Percentiles rank a stretch among this genome's conserved stretches.
These are phyloP conservation scores for Monosporascus ibericus DNA, from an alignment of 2,329 filamentous ascomycete genomes.

Conservation along the genomic window DNA sequence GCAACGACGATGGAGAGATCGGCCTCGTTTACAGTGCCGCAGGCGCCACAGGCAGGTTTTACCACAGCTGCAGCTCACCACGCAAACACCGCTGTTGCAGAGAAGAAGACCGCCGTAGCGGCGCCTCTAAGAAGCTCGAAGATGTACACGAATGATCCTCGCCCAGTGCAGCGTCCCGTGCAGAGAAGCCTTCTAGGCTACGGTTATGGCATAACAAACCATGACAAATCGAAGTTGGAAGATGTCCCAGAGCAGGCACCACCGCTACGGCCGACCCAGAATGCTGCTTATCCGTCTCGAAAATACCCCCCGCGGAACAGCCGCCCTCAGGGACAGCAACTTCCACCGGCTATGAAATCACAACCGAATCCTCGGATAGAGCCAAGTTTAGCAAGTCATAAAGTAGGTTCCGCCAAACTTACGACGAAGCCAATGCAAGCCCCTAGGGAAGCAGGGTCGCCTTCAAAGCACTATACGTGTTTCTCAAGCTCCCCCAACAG, in stretches of 20 bases:
- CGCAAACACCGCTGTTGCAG: slow-evolving; percentile 30
- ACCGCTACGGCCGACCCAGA: background rate
- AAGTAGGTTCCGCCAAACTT: slow-evolving; percentile 31
- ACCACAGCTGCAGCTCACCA: slow-evolving; percentile 55
- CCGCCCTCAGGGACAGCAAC: slow-evolving; percentile 8
- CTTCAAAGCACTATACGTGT: slow-evolving; percentile 42
- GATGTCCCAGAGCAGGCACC: background rate
- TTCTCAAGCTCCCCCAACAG: slow-evolving; percentile 51
- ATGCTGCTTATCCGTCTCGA: slow-evolving; percentile 12
- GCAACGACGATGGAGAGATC: slow-evolving; percentile 57
- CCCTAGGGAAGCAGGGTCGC: slow-evolving; percentile 1
- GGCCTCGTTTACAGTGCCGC: slow-evolving; percentile 51
- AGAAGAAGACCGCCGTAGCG: slow-evolving; percentile 20
- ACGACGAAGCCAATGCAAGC: slow-evolving; percentile 27
- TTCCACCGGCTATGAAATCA: slow-evolving; percentile 1
- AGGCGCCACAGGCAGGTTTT: slow-evolving; percentile 47
- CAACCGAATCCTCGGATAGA: slow-evolving; percentile 20
- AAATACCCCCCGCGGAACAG: slow-evolving; percentile 15
- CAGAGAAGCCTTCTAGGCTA: slow-evolving; percentile 26
- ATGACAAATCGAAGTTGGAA: slow-evolving; percentile 22
- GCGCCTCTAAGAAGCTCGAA: slow-evolving; percentile 7
- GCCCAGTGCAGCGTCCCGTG: slow-evolving; percentile 14
- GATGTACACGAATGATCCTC: slow-evolving; percentile 5
- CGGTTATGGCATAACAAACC: slow-evolving; percentile 24
- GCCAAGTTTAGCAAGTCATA: slow-evolving; percentile 30